Percentiles rank a stretch among this genome's conserved stretches.
Evolutionary conservation across 139 green algal genomes (phyloP).

Genomic region (Trebouxia sp.): DNA sequence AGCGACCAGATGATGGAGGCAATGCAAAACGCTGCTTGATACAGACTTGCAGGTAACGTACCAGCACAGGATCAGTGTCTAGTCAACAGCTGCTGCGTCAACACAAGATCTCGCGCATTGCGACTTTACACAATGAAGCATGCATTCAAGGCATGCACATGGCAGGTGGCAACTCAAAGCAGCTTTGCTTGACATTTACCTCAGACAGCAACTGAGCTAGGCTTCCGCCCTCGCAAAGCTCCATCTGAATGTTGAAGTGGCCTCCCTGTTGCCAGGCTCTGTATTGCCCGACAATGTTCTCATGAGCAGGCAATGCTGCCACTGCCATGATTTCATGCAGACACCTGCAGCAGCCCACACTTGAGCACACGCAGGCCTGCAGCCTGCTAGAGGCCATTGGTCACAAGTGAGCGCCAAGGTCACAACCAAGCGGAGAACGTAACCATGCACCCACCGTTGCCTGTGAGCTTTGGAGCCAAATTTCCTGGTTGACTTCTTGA

Average conservation of each 20-base stretch:
- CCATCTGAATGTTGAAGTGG: conserved; percentile 75
- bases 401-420: neutral
- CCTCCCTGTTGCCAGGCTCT: conserved; percentile 79
- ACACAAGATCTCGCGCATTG: too few relatives aligned
- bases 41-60: too few relatives aligned
- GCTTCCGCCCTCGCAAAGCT: conserved; percentile 57
- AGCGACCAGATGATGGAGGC: too few relatives aligned
- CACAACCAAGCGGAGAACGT: neutral
- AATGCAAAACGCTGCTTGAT: too few relatives aligned
- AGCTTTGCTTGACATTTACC: neutral
- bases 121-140: too few relatives aligned
- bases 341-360: conserved; percentile 32
- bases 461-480: conserved; percentile 56
- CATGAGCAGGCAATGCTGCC: conserved; percentile 58
- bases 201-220: conserved; percentile 39
- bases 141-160: too few relatives aligned
- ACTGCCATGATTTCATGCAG: conserved; percentile 74
- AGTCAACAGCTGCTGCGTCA: too few relatives aligned
- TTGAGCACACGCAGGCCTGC: neutral
- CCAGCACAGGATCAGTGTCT: too few relatives aligned
- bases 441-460: conserved; percentile 25
- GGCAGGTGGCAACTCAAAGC: too few relatives aligned
- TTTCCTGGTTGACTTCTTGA: conserved; percentile 50
- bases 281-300: conserved; percentile 76
- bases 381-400: neutral